These are phyloP conservation scores for Thalassiosira exigua DNA, from an alignment of 352 stramenopile species.

Conservation along the genomic window DNA sequence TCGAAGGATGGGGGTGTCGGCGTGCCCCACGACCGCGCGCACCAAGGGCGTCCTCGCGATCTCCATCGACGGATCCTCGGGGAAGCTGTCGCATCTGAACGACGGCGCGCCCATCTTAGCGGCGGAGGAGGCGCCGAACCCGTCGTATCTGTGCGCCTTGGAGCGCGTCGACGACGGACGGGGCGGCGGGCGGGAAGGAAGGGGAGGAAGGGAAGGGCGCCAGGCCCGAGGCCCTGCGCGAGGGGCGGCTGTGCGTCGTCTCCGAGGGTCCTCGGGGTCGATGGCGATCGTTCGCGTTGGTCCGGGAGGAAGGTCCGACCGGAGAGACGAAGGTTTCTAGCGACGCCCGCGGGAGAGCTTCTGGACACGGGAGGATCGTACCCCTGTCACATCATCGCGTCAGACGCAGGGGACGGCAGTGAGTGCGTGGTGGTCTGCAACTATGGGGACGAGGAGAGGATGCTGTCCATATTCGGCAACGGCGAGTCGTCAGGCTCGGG, in stretches of 20 bases:
- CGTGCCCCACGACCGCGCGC: constrained; percentile 43
- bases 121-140: constrained; percentile 40
- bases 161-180: not conserved
- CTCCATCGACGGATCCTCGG: constrained; percentile 8
- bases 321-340: constrained; percentile 1
- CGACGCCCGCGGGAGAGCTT: constrained; percentile 10
- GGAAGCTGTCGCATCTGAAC: constrained; percentile 35
- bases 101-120: constrained; percentile 35
- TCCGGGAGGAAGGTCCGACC: not conserved
- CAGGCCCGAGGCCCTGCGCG: no score
- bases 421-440: constrained; percentile 40
- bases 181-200: no score
- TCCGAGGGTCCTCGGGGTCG: constrained; percentile 37
- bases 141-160: constrained; percentile 39
- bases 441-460: constrained; percentile 43
- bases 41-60: constrained; percentile 38
- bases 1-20: no score
- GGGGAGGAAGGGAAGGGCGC: no score
- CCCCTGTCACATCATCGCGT: constrained; percentile 36
- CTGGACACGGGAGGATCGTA: constrained; percentile 38
- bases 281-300: constrained; percentile 24
- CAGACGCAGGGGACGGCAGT: constrained; percentile 6
- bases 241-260: constrained; percentile 34
- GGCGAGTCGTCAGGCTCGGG: not conserved
- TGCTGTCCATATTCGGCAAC: constrained; percentile 19